Evolutionary conservation across 192 early-diverging fungal species (phyloP), one percentile per base, ranked within the genome.

Genomic region (Coemansia erecta): DNA sequence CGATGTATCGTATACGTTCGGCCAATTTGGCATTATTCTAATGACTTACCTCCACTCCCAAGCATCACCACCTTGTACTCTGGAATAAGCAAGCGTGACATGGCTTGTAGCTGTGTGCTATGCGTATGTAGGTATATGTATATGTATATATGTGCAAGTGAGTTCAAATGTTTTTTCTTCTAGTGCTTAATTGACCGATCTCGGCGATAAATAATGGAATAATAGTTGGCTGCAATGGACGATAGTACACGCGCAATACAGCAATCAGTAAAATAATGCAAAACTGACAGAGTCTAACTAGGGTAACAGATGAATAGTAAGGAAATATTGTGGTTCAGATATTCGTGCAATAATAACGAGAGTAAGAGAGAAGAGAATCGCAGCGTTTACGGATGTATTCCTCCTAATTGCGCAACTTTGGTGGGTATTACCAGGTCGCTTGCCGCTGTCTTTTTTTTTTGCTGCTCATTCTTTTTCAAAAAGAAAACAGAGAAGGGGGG

Each of bases 41-140:
- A 31, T 40, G 49, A 40, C 83, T 61, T 82, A 89, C 88, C 93
- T 66, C 94, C 95, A 61, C 89, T 91, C 28, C 95, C 95, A 43
- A 98, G 81, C 50, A 98, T 92, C 31, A 98, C 95, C 44, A 98
- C 82, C 71, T 94, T 94, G 82, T 98, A 98, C 78, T 98, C 95
- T 59, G 90, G 89, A 18, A 56, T 18, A 31, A 69, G 33, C 55
- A 63, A 43, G 41, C 87, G 92, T 58, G 60, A 61, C 61, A 70
- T 66, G 31, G 18, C 53, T 35, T 12, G 10, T 37, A 37, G 6
- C 8, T 37, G 10, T 37, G 35, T 37, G 35, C 10, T 37, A 7
- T 37, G 35, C 8, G 8, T 37, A 37, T 8, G 7, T 42, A 3
- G 11, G 8, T 42, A n/a, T n/a, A 42, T n/a, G 4, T 43, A 4